Conservation (phyloP, 2,329 filamentous ascomycete genomes). For the Fusarium tricinctum region DNA sequence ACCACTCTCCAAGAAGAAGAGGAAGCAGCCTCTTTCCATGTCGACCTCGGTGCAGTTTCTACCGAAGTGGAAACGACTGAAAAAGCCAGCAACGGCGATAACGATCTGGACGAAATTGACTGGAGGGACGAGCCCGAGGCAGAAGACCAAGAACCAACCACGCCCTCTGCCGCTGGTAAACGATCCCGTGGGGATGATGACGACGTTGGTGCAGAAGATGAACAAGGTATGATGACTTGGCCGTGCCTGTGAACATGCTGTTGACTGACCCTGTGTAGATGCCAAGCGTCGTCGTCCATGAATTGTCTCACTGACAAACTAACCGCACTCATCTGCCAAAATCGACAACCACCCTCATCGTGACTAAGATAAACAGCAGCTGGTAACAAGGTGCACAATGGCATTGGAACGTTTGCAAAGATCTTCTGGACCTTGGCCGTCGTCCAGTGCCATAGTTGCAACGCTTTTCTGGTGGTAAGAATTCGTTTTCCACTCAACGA, state of each 20-base stretch:
- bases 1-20: slow-evolving; percentile 54
- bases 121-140: slow-evolving; percentile 51
- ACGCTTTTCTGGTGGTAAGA: slow-evolving; percentile 46
- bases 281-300: slow-evolving; percentile 66
- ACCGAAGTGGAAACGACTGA: slow-evolving; percentile 44
- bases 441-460: slow-evolving; percentile 13
- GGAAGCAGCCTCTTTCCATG: slow-evolving; percentile 46
- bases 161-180: slow-evolving; percentile 46
- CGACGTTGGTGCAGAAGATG: slow-evolving; percentile 52
- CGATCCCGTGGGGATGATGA: slow-evolving; percentile 50
- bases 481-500: slow-evolving; percentile 18
- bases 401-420: slow-evolving; percentile 3
- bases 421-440: slow-evolving; percentile 3
- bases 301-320: slow-evolving; percentile 37
- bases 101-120: slow-evolving; percentile 50
- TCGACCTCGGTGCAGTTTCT: slow-evolving; percentile 44
- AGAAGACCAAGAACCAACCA: slow-evolving; percentile 39
- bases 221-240: slow-evolving; percentile 49
- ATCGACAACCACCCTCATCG: slow-evolving; percentile 14
- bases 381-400: slow-evolving; percentile 13
- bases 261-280: slow-evolving; percentile 57
- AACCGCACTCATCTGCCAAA: slow-evolving; percentile 31
- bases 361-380: slow-evolving; percentile 27
- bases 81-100: slow-evolving; percentile 30
- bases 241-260: not conserved